Conservation (phyloP, 2,329 filamentous ascomycete species). For the Beauveria scarabaeidicola region DNA sequence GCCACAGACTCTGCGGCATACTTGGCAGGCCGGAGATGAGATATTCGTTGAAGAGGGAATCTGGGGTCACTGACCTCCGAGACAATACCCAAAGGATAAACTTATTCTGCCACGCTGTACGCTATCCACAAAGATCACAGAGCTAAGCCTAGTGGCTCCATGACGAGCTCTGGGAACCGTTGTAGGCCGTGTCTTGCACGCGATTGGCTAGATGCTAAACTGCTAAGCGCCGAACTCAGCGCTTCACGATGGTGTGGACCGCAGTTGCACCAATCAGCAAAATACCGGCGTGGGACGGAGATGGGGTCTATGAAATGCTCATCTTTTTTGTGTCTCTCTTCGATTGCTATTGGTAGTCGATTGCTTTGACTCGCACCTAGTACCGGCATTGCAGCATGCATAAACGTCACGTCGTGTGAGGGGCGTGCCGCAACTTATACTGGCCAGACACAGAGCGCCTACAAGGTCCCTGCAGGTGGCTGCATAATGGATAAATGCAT, state of each 20-base stretch:
- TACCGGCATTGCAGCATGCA: slow-evolving; percentile 10
- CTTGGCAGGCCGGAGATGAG: slow-evolving; percentile 44
- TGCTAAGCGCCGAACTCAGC: slow-evolving; percentile 9
- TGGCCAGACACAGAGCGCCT: background rate
- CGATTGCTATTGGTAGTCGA: background rate
- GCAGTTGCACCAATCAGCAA: slow-evolving; percentile 6
- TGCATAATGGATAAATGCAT: slow-evolving; percentile 2
- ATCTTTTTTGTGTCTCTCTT: background rate
- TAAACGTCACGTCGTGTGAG: background rate
- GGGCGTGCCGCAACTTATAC: background rate
- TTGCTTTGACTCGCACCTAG: background rate
- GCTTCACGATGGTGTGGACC: slow-evolving; percentile 11
- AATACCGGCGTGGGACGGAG: background rate
- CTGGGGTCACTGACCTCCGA: slow-evolving; percentile 29
- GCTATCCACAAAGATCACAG: background rate
- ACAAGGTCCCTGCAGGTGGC: background rate
- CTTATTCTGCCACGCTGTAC: slow-evolving; percentile 4
- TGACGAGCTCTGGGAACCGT: background rate
- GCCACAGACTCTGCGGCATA: slow-evolving; percentile 20
- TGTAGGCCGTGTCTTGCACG: background rate
- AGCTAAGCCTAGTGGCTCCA: background rate
- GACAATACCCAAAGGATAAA: background rate
- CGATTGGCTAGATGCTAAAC: background rate
- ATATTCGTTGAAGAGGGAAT: slow-evolving; percentile 39
- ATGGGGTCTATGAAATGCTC: background rate